Evolutionary conservation across 768 basidiomycete species (phyloP).

Genomic region (Russula ochroleuca): DNA sequence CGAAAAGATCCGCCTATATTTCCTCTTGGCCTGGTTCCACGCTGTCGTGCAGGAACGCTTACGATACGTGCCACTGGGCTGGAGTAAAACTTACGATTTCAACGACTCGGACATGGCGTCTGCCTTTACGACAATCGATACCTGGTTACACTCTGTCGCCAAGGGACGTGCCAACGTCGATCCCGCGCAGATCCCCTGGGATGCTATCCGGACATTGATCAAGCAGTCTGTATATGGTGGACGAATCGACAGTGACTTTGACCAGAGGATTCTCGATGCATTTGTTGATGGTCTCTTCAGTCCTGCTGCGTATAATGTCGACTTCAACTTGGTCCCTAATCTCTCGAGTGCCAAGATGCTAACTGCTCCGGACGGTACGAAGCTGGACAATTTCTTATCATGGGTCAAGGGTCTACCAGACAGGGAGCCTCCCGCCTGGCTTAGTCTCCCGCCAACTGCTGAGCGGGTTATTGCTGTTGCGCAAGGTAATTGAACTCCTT

Average conservation of each 20-base stretch:
- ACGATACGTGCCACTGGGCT: conserved; percentile 92
- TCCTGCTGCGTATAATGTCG: conserved; percentile 83
- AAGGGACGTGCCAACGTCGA: conserved; percentile 91
- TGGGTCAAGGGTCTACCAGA: conserved; percentile 92
- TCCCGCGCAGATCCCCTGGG: conserved; percentile 90
- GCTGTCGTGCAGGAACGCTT: conserved; percentile 95
- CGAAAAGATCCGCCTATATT: conserved; percentile 90
- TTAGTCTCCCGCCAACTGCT: conserved; percentile 87
- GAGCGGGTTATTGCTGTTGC: conserved; percentile 88
- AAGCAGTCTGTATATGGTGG: conserved; percentile 97
- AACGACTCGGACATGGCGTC: conserved; percentile 98
- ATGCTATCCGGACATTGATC: conserved; percentile 86
- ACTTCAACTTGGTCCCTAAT: conserved; percentile 82
- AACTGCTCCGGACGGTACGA: conserved; percentile 84
- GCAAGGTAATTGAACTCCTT: conserved; percentile 56
- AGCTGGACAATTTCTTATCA: conserved; percentile 81
- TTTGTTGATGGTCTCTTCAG: conserved; percentile 92
- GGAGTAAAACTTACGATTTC: conserved; percentile 97
- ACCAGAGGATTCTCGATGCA: conserved; percentile 86
- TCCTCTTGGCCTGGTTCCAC: conserved; percentile 98
- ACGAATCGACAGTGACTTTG: conserved; percentile 90
- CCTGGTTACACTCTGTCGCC: conserved; percentile 76
- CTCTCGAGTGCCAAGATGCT: conserved; percentile 54
- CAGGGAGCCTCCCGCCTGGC: conserved; percentile 90
- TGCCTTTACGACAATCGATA: conserved; percentile 87